Base-by-base conservation (phyloP, 192 early-diverging fungal species). In the Pecoramyces ruminantium region DNA sequence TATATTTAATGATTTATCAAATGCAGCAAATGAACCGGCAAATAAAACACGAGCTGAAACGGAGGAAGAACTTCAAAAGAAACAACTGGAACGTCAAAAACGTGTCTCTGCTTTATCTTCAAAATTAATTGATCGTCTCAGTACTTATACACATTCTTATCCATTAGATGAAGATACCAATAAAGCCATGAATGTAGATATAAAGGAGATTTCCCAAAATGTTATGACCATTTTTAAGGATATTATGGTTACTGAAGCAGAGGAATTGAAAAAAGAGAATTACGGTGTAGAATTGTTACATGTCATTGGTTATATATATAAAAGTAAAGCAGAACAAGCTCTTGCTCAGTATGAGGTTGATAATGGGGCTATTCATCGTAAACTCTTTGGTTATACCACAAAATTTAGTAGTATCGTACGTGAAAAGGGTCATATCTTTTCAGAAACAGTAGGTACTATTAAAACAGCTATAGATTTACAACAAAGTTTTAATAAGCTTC, bases 221-320 rank as follows among this genome's bases (percentile, higher is more conserved):
- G 86, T 25, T 4, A 67, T 67, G 51, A 4, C 51, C 9, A 67
- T 67, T 9, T 25, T 67, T 21, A 67, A 67, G 17, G 51, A 67
- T 67, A 67, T 91, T 78, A 89, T 93, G 51, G 87, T 88, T 79
- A 81, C 90, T 29, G 96, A 99, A 83, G 95, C 95, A 4, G 94
- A 97, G 78, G 90, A 91, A 29, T 90, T 99, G 77, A 96, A 96
- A 85, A 83, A 85, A 21, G 98, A 98, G 84, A 94, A 92, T 38
- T 95, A 95, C 83, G 98, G 98, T 28, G 90, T 96, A 18, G 96
- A 97, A 85, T 88, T 99, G 21, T 85, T 99, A 79, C 95, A 97
- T 84, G 92, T 94, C 11, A 93, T 98, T 81, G 98, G 98, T 78
- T 93, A 92, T 86, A 95, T 94, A 5, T 99, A 99, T 85, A 86